Evolutionary conservation across 2,329 filamentous ascomycete genomes (phyloP).

Genomic region (Xylaria sp.): DNA sequence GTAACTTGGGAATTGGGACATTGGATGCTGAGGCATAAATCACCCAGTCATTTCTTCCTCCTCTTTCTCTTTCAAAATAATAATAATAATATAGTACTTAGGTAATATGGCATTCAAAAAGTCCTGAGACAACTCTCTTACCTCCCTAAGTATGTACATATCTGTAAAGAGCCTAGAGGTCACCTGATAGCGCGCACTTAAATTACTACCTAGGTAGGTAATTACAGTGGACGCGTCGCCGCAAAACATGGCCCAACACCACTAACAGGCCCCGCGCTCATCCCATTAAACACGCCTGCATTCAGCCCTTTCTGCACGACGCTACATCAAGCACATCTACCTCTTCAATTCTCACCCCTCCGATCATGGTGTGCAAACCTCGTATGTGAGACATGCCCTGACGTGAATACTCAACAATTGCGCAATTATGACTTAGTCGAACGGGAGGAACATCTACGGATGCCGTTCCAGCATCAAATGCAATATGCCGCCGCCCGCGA

Average conservation of each 20-base stretch:
- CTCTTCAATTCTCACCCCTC: background rate
- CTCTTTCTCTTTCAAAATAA: background rate
- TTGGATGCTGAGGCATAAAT: background rate
- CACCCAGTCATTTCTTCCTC: background rate
- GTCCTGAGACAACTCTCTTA: too few species aligned
- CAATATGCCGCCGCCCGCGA: conserved; percentile 62
- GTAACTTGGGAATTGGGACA: too few species aligned
- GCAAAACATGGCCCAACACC: background rate
- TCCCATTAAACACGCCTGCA: background rate
- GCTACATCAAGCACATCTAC: conserved; percentile 3
- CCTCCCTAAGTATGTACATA: too few species aligned
- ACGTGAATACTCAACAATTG: background rate
- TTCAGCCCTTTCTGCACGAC: background rate
- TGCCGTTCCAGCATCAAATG: conserved; percentile 30
- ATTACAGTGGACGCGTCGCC: conserved; percentile 26
- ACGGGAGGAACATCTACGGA: conserved; percentile 24
- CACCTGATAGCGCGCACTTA: conserved; percentile 38
- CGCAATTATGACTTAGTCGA: background rate
- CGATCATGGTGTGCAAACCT: background rate
- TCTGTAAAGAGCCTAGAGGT: too few species aligned
- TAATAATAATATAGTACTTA: too few species aligned
- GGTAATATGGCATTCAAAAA: too few species aligned
- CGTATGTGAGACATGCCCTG: background rate
- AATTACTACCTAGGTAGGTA: too few species aligned
- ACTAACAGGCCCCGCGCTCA: conserved; percentile 2